Base-by-base conservation (phyloP, 2,329 filamentous ascomycete species). In the Monosporascus cannonballus region DNA sequence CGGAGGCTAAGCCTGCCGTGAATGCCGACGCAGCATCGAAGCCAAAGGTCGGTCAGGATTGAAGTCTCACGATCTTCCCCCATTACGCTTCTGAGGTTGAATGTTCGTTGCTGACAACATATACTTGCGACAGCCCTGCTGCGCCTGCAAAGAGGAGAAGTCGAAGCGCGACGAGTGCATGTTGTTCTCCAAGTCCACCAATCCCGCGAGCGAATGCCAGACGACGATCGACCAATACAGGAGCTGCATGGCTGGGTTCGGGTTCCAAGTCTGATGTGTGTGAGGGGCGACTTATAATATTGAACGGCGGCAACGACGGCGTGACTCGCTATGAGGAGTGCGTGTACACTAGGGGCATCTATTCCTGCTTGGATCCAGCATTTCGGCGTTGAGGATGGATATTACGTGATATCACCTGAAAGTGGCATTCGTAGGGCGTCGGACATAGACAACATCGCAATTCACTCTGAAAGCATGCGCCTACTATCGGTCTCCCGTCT, bases 101-200 rank as follows among this genome's bases (percentile, higher is more conserved):
- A 25, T 25, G 25, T 25, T 25, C 25, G 25, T 25, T 25, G 25
- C 25, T 25, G 25, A 25, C 25, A 7, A 25, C 25, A 25, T 25
- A 25, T 25, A 14, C 46, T 4, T 9, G 15, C 3, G 22, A 54
- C 65, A 96, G 90, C 93, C 93, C 44, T 97, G 94, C 81, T 97
- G 94, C 70, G 94, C 97, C 30, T 99, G 94, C 83, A 96, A 92
- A 69, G 84, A 94, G 45, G 91, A 99, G 72, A 99, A 99, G 73
- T 79, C 89, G 39, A 81, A 81, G 62, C 90, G 94, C 58, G 94
- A 99, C 75, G 92, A 99, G 74, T 99, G 94, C 79, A 97, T 99
- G 93, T 88, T 99, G 52, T 96, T 97, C 77, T 96, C 90, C 52
- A 91, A 83, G 57, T 80, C 89, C 56, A 80, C 86, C 66, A 87